Evolutionary conservation across 2,329 filamentous ascomycete genomes (phyloP), one percentile per base, ranked within the genome.

Genomic region (Fusarium illudens): DNA sequence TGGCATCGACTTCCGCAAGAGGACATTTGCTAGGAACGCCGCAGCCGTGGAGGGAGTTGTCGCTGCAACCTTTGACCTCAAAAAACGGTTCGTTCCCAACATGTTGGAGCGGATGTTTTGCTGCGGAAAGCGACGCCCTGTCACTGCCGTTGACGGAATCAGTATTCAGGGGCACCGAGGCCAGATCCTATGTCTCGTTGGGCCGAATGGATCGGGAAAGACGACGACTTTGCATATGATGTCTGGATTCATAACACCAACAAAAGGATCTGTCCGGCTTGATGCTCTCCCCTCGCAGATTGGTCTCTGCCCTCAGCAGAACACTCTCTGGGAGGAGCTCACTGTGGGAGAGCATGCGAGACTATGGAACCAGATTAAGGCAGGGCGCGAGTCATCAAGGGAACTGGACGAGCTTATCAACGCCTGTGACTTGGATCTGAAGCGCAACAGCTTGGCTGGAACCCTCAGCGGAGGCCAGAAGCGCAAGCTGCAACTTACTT

Each of bases 131-230:
- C 65, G 69, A 8, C 71, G 73, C 12, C 84, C 83, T 10, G 71
- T 75, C n/a, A 65, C 68, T 11, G 90, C 90, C 0, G 89, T 92
- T 4, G 81, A 91, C 62, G 79, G 86, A 29, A 79, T 93, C 39
- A 85, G 81, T 61, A 81, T 92, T 17, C 79, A 85, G 17, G 87
- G 88, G 8, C 82, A 85, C 37, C 81, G 85, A 73, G 84, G 89
- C 17, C 83, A 91, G 68, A 87, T 92, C 59, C 81, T 92, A 79
- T 86, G 90, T 5, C 79, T 92, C 0, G 81, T 92, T 0, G 90
- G 90, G 13, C 88, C 89, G 2, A 92, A 92, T 71, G 90, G 90
- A 7, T 89, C 85, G 48, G 90, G 90, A 13, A 92, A 93, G 73
- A 90, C 87, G 2, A 92, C 90, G 0, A 91, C 89, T 0, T 79